Conservation (phyloP, 2,329 filamentous ascomycete species). For the Diplodia sapinea region DNA sequence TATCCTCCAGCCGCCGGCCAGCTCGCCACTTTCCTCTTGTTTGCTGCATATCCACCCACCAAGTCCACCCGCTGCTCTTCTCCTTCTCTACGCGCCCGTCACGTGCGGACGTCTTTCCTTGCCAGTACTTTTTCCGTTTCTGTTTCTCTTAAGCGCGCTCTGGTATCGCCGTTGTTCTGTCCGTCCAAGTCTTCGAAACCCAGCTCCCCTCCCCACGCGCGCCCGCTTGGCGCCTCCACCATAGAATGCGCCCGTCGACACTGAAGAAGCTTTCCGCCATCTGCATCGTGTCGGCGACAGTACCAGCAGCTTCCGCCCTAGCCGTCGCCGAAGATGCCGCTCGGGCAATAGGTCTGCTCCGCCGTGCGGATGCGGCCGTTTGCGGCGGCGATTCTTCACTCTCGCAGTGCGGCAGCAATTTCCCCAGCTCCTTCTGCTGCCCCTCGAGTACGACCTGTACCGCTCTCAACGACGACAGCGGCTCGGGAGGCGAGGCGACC, state of each 20-base stretch:
- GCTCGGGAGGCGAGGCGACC: conserved; percentile 49
- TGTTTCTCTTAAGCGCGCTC: conserved; percentile 13
- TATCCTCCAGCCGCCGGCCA: conserved; percentile 23
- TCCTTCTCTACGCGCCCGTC: conserved; percentile 23
- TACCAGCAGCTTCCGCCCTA: conserved; percentile 35
- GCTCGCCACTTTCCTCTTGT: conserved; percentile 16
- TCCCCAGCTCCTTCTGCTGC: conserved; percentile 74
- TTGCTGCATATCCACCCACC: conserved; percentile 19
- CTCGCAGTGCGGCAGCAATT: conserved; percentile 59
- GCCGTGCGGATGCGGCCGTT: conserved; percentile 44
- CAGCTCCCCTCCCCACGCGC: neutral
- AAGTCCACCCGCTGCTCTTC: conserved; percentile 20
- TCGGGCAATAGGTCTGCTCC: conserved; percentile 39
- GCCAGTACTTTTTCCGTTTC: conserved; percentile 24
- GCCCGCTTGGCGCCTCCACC: conserved; percentile 21
- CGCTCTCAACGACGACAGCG: conserved; percentile 62
- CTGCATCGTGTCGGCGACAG: conserved; percentile 40
- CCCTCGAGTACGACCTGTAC: conserved; percentile 61
- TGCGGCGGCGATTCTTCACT: conserved; percentile 59
- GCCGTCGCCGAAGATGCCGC: conserved; percentile 35
- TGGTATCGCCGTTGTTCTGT: neutral
- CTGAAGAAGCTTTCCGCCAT: conserved; percentile 44
- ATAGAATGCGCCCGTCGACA: conserved; percentile 41
- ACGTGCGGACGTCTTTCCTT: conserved; percentile 8
- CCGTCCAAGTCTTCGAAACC: neutral